phyloP scores from a whole-genome alignment of 1,139 yeast genomes.

The Arxiozyma bovina region DNA sequence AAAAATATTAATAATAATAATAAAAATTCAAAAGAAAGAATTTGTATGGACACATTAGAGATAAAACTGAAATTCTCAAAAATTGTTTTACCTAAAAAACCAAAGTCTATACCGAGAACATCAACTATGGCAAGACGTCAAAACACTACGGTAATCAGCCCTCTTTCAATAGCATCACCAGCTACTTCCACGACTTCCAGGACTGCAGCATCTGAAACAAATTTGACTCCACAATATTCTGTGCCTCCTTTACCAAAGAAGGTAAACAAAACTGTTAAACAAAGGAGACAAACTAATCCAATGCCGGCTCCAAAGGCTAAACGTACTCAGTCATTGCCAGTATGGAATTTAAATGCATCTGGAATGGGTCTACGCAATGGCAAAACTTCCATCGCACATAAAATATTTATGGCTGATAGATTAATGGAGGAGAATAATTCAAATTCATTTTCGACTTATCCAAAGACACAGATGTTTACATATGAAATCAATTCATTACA shows the following conservation, averaged over 20 bases:
- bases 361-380: slow-evolving; percentile 35
- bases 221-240: neutral
- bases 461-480: slow-evolving; percentile 11
- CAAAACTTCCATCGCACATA: slow-evolving; percentile 34
- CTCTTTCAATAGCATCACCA: neutral
- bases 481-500: slow-evolving; percentile 24
- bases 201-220: neutral
- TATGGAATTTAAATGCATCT: slow-evolving; percentile 35
- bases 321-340: slow-evolving; percentile 58
- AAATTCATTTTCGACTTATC: slow-evolving; percentile 2
- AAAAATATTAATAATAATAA: slow-evolving; percentile 5
- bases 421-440: slow-evolving; percentile 16
- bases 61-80: slow-evolving; percentile 49
- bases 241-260: slow-evolving; percentile 1
- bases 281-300: slow-evolving; percentile 29
- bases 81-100: slow-evolving; percentile 16
- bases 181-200: neutral
- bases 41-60: slow-evolving; percentile 46
- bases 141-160: neutral
- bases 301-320: slow-evolving; percentile 46
- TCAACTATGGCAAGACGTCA: neutral
- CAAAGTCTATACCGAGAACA: neutral
- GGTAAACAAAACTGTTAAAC: slow-evolving; percentile 1
- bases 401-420: slow-evolving; percentile 37
- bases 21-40: neutral